Evolutionary conservation across 2,329 filamentous ascomycete genomes (phyloP), one percentile per base, ranked within the genome.

Genomic region (Incumbomyces delicatus): DNA sequence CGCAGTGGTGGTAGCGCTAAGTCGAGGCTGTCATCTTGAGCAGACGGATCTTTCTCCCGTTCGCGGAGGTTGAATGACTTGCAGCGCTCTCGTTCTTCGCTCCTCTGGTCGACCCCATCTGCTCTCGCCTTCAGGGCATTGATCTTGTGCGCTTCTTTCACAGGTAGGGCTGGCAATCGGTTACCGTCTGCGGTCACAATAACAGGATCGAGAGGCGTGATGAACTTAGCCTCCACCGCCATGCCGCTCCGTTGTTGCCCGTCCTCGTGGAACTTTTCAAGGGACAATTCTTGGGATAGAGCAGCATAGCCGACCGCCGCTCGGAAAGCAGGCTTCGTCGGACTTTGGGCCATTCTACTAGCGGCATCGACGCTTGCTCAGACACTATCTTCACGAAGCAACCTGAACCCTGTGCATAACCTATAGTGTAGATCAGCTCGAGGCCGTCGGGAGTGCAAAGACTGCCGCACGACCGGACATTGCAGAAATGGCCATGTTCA

Each of bases 161-260:
- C 60, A 1, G 84, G 83, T 1, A 88, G 79, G 1, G 76, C 75
- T 0, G 85, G 84, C 5, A 88, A 62, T 33, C 83, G 70, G 39
- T 75, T 73, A 27, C 83, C 83, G 59, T 83, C 76, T 12, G 75
- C 73, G 1, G 83, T 87, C 44, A 81, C 68, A 38, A 89, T 77
- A 13, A 88, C 77, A 0, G 83, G 77, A 60, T 89, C 84, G 41
- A 82, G 77, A 0, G 81, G 75, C 0, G 85, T 89, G 29, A 82
- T 66, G 51, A 62, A 61, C 35, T 54, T 58, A 16, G 59, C 60
- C 44, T 58, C 42, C 31, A 60, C 56, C 13, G 59, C 59, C 36
- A 47, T 41, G 16, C 57, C 47, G 32, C 17, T 34, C 7, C 22
- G 14, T 43, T 51, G 37, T 17, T 38, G 18, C 33, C 36, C n/a